Evolutionary conservation across 2,329 filamentous ascomycete species (phyloP), one percentile per base, ranked within the genome.

Genomic region (Beauveria rudraprayagi): DNA sequence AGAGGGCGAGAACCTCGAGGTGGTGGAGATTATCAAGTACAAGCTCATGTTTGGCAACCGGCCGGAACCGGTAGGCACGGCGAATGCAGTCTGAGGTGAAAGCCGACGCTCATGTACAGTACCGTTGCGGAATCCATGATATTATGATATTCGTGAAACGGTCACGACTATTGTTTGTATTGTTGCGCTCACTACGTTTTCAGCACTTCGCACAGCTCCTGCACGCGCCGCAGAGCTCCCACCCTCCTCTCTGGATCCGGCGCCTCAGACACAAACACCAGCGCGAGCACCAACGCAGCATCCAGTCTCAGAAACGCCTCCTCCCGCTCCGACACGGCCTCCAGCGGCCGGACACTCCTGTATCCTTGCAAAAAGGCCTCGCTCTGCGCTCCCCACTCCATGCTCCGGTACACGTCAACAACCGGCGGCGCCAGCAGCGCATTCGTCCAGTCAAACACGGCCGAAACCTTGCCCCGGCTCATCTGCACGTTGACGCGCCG

Each of bases 11-110:
- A 83, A 87, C 61, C 71, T 97, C 57, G 92, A 97, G 76, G 83
- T 97, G 65, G 85, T 92, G 56, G 93, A 97, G 73, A 85, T 97
- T 67, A 81, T 97, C 65, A 89, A 87, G 77, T 89, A 88, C 71
- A 97, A 96, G 78, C 77, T 97, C 66, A 76, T 96, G 51, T 97
- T 97, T 74, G 87, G 88, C 19, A 83, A 83, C 63, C 81, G 93
- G 52, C 93, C 93, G 5, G 93, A 97, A 75, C 93, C 93, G 51
- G 89, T 96, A 60, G 85, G 86, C 40, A 78, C 77, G 51, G 72
- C 68, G 28, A 67, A 71, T 64, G 68, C 72, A 26, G 63, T 66
- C n/a, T 71, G 53, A 59, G n/a, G 30, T 10, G 43, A 10, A 10
- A 7, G 17, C 24, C 19, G 7, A 44, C 11, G 17, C 4, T 26